Evolutionary conservation across 1,284 basidiomycete species (phyloP).

Genomic region (Paramarasmius palmivorus): DNA sequence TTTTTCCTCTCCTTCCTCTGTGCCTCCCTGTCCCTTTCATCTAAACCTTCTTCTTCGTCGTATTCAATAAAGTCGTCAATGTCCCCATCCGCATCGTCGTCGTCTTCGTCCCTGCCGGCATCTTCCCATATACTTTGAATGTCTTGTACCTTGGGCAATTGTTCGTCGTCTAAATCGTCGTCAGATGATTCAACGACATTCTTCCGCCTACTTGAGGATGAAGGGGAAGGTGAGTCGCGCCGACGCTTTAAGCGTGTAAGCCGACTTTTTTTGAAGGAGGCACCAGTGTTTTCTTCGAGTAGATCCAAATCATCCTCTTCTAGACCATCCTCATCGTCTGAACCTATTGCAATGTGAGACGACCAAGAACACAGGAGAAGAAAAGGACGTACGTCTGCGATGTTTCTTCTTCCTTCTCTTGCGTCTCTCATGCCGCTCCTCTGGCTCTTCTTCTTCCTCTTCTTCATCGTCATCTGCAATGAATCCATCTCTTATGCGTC

Average conservation of each 20-base stretch:
- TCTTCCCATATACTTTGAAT: slow-evolving; percentile 88
- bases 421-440: slow-evolving; percentile 45
- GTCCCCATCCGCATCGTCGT: slow-evolving; percentile 74
- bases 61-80: slow-evolving; percentile 92
- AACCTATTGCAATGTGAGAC: slow-evolving; percentile 25
- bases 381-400: slow-evolving; percentile 51
- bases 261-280: slow-evolving; percentile 60
- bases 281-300: slow-evolving; percentile 92
- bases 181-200: slow-evolving; percentile 68
- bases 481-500: slow-evolving; percentile 75
- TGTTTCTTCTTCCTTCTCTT: slow-evolving; percentile 73
- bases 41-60: slow-evolving; percentile 81
- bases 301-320: slow-evolving; percentile 97
- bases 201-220: slow-evolving; percentile 55
- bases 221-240: slow-evolving; percentile 65
- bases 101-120: slow-evolving; percentile 64
- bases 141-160: slow-evolving; percentile 58
- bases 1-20: slow-evolving; percentile 67
- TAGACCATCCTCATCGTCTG: slow-evolving; percentile 71
- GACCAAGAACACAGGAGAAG: slow-evolving; percentile 12
- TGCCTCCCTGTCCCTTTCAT: slow-evolving; percentile 74
- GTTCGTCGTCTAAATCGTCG: slow-evolving; percentile 67
- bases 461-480: slow-evolving; percentile 87
- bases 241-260: slow-evolving; percentile 72
- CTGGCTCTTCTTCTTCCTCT: slow-evolving; percentile 55